phyloP scores from a whole-genome alignment of 768 basidiomycete genomes.

The Psilocybe subaeruginosa region DNA sequence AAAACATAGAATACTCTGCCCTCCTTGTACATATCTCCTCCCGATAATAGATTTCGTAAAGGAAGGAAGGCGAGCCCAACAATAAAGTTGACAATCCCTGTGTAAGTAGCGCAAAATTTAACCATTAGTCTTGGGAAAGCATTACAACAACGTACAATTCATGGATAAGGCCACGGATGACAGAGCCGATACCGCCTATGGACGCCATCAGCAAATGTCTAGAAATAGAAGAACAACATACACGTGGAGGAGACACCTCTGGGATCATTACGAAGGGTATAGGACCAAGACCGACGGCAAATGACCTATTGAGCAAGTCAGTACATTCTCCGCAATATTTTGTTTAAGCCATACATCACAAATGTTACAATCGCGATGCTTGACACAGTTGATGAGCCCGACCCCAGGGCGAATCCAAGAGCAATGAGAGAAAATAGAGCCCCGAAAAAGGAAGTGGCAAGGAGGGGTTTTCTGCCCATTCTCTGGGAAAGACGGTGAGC shows the following conservation, averaged over 20 bases:
- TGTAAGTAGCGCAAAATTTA: not conserved
- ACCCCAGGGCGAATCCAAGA: conserved; percentile 74
- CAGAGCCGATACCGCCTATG: conserved; percentile 77
- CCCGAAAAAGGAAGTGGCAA: conserved; percentile 68
- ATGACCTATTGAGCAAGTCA: conserved; percentile 56
- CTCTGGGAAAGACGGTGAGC: conserved; percentile 44
- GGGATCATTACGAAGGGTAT: conserved; percentile 92
- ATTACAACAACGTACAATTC: conserved; percentile 55
- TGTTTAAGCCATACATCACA: conserved; percentile 64
- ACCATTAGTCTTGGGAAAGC: not conserved
- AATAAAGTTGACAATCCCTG: conserved; percentile 85
- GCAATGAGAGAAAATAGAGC: conserved; percentile 66
- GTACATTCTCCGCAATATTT: not conserved
- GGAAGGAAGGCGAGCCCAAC: conserved; percentile 89
- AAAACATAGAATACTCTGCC: conserved; percentile 93
- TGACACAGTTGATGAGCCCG: conserved; percentile 58
- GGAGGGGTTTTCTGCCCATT: conserved; percentile 70
- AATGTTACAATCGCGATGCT: conserved; percentile 80
- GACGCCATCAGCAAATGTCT: conserved; percentile 5
- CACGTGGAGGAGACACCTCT: conserved; percentile 83
- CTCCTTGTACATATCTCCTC: conserved; percentile 61
- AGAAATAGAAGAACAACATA: conserved; percentile 36
- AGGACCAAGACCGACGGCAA: conserved; percentile 89
- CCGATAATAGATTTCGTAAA: conserved; percentile 72
- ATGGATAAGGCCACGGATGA: conserved; percentile 75